phyloP scores from a whole-genome alignment of 139 green algal genomes.

The Chlorella sp. region DNA sequence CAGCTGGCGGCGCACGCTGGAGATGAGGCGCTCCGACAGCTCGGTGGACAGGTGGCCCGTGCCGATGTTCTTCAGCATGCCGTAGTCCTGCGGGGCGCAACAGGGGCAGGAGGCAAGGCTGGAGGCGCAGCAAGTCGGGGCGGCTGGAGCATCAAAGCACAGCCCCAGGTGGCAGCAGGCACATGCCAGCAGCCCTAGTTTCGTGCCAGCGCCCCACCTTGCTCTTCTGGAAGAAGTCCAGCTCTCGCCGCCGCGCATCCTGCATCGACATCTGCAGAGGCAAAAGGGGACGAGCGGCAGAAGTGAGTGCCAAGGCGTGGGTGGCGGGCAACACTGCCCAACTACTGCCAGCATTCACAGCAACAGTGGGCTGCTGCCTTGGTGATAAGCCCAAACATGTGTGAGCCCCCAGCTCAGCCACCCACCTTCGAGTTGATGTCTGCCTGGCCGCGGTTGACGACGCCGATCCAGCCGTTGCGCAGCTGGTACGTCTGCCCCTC shows the following conservation, averaged over 20 bases:
- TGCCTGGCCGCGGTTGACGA: slow-evolving; percentile 92
- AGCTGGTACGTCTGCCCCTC: slow-evolving; percentile 74
- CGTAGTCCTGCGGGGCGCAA: no score
- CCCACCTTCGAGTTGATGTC: slow-evolving; percentile 86
- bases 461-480: slow-evolving; percentile 92
- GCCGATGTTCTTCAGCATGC: slow-evolving; percentile 65
- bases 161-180: no score
- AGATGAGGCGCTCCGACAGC: slow-evolving; percentile 80
- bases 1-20: slow-evolving; percentile 85
- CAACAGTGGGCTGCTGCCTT: background rate
- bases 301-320: background rate
- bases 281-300: background rate
- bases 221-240: slow-evolving; percentile 86
- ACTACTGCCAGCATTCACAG: background rate
- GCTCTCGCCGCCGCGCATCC: slow-evolving; percentile 69
- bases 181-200: background rate
- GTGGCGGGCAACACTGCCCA: background rate
- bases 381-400: no score
- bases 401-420: no score
- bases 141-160: no score
- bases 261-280: slow-evolving; percentile 71
- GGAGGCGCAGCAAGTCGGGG: no score
- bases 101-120: no score
- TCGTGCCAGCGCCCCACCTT: background rate
- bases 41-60: slow-evolving; percentile 82